These are phyloP conservation scores for Paecilomyces sp. DNA, from an alignment of 2,329 filamentous ascomycete species.

Conservation along the genomic window DNA sequence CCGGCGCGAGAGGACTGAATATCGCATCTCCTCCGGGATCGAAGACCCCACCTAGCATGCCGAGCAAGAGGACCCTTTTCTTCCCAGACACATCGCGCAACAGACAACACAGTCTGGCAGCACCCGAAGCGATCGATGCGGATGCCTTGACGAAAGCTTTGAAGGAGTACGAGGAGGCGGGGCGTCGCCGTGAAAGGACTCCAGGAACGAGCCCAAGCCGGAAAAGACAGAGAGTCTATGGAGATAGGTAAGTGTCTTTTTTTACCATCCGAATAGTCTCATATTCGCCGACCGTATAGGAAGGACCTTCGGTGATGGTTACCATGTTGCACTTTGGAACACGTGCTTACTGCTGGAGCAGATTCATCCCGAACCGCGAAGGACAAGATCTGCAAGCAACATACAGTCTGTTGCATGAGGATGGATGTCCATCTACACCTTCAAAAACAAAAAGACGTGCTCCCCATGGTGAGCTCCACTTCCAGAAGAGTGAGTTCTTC, in stretches of 20 bases:
- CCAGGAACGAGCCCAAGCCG: conserved; percentile 60
- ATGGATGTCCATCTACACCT: conserved; percentile 85
- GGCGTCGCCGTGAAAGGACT: conserved; percentile 53
- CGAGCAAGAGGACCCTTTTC: conserved; percentile 37
- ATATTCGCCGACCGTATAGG: not conserved
- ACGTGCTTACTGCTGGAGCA: conserved; percentile 29
- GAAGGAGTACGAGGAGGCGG: conserved; percentile 54
- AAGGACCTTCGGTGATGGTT: not conserved
- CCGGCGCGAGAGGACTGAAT: conserved; percentile 18
- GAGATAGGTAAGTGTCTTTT: conserved; percentile 47
- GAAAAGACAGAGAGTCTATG: conserved; percentile 62
- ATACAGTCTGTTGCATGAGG: conserved; percentile 85
- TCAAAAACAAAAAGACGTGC: conserved; percentile 77
- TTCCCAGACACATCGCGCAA: conserved; percentile 22
- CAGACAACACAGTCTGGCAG: conserved; percentile 19
- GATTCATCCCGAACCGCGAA: conserved; percentile 90
- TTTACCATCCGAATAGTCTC: not conserved
- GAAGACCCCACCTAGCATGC: conserved; percentile 53
- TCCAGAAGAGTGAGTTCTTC: conserved; percentile 69
- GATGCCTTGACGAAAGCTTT: conserved; percentile 54
- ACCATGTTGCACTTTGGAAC: not conserved
- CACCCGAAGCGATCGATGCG: conserved; percentile 51
- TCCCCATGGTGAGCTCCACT: conserved; percentile 84
- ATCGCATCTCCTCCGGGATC: conserved; percentile 48
- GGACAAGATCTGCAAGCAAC: conserved; percentile 91